Conservation (phyloP, 345 rosid species). For the Brassica rapa region DNA sequence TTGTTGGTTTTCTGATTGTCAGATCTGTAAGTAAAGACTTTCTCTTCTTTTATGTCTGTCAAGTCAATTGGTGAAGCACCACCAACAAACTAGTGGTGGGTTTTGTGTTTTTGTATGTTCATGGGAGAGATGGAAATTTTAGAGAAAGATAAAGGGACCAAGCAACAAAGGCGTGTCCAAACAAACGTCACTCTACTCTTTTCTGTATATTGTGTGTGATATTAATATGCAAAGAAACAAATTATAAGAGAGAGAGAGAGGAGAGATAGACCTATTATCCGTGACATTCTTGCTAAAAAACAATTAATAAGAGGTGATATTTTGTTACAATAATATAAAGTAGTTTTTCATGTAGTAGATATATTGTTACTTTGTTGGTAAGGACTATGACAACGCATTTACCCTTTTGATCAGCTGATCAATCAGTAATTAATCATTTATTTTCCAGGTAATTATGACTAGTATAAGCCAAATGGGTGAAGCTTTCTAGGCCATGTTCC, state of each 20-base stretch:
- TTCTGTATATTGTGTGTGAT: constrained; percentile 1
- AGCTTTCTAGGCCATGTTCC: constrained; percentile 30
- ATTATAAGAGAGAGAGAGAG: constrained; percentile 11
- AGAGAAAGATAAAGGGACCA: constrained; percentile 24
- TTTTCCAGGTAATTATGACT: constrained; percentile 15
- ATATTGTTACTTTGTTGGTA: constrained; percentile 7
- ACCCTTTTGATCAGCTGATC: constrained; percentile 33
- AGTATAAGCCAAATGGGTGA: constrained; percentile 20
- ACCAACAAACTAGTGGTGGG: constrained; percentile 38
- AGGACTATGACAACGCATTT: constrained; percentile 20
- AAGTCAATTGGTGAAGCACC: constrained; percentile 47
- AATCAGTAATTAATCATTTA: constrained; percentile 41
- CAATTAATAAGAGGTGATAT: not conserved
- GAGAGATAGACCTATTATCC: constrained; percentile 24
- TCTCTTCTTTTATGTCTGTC: constrained; percentile 17
- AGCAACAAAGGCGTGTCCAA: constrained; percentile 36
- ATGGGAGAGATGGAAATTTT: constrained; percentile 12
- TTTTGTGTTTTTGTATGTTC: constrained; percentile 21
- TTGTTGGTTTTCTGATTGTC: constrained; percentile 42
- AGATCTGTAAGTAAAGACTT: constrained; percentile 20
- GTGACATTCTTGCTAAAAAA: constrained; percentile 44
- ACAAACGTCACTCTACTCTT: constrained; percentile 35
- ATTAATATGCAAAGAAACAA: constrained; percentile 17
- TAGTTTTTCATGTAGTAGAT: not conserved
- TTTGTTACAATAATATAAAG: constrained; percentile 13